Conservation (phyloP, 768 basidiomycete species). For the Leccinum rimulosum region DNA sequence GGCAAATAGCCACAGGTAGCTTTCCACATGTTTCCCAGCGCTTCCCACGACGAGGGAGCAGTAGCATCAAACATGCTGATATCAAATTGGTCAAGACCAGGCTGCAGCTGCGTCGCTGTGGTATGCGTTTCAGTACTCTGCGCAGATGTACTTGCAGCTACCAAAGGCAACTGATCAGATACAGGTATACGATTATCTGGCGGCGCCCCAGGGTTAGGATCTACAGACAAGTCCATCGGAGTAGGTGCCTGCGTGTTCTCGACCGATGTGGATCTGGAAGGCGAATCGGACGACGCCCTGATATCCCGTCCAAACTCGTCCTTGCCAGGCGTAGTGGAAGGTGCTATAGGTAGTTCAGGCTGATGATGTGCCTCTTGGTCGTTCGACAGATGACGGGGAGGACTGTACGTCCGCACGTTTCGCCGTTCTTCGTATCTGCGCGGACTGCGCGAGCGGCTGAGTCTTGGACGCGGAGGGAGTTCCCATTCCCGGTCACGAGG, state of each 20-base stretch:
- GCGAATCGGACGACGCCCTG: conserved; percentile 48
- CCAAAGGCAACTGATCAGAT: conserved; percentile 36
- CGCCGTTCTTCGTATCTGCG: conserved; percentile 53
- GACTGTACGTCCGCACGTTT: conserved; percentile 57
- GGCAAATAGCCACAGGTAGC: conserved; percentile 65
- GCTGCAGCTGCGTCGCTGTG: conserved; percentile 40
- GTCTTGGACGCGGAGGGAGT: conserved; percentile 42
- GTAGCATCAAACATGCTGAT: conserved; percentile 71
- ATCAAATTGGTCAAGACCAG: conserved; percentile 69
- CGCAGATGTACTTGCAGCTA: conserved; percentile 60
- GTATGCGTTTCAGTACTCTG: conserved; percentile 36
- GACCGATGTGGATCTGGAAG: conserved; percentile 27
- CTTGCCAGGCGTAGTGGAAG: conserved; percentile 44
- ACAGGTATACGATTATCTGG: conserved; percentile 48
- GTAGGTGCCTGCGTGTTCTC: conserved; percentile 26
- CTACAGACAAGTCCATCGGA: conserved; percentile 39
- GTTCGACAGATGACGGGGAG: conserved; percentile 47
- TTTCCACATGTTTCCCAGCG: conserved; percentile 76
- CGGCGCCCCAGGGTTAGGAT: conserved; percentile 42
- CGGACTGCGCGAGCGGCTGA: conserved; percentile 76
- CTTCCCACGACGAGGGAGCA: conserved; percentile 73
- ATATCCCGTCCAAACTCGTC: conserved; percentile 89
- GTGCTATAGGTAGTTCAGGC: conserved; percentile 23
- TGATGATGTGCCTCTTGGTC: conserved; percentile 24
- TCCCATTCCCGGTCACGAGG: conserved; percentile 45